Evolutionary conservation across 148 eudicot genomes (phyloP).

Genomic region (Talinum fruticosum): DNA sequence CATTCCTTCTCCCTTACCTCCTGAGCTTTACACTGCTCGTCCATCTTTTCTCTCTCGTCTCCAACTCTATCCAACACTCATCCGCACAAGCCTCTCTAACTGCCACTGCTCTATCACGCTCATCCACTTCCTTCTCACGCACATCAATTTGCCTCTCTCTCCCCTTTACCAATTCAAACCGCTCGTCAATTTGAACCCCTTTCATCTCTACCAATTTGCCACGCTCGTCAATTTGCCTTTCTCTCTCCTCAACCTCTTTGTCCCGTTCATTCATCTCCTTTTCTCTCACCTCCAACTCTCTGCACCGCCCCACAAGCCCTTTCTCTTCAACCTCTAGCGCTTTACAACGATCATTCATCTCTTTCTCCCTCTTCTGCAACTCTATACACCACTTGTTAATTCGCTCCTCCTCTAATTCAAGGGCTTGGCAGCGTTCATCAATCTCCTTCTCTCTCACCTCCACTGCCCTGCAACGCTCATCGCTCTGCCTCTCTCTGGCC

Average conservation of each 20-base stretch:
- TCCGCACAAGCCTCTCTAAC: background rate
- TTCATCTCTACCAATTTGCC: background rate
- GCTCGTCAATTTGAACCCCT: background rate
- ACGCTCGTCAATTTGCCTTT: background rate
- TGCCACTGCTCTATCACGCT: background rate
- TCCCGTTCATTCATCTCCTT: background rate
- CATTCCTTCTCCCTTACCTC: too few species aligned
- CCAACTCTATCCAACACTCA: background rate
- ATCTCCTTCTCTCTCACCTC: slow-evolving; percentile 8
- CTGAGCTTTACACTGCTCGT: background rate
- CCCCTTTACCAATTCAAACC: background rate
- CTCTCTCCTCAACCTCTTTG: background rate
- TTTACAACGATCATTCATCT: background rate
- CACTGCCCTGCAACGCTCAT: background rate
- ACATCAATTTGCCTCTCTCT: background rate
- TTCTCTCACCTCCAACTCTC: background rate
- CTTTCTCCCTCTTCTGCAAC: background rate
- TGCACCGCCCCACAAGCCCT: background rate
- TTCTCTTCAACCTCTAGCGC: background rate
- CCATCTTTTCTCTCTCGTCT: background rate
- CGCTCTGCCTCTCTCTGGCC: background rate
- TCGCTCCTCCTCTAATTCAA: background rate
- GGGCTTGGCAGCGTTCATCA: background rate
- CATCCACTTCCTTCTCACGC: background rate
- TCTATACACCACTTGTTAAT: background rate